Percentiles rank a stretch among this genome's conserved stretches.
Conservation (phyloP, 1,139 yeast genomes). For the Candida neerlandica region DNA sequence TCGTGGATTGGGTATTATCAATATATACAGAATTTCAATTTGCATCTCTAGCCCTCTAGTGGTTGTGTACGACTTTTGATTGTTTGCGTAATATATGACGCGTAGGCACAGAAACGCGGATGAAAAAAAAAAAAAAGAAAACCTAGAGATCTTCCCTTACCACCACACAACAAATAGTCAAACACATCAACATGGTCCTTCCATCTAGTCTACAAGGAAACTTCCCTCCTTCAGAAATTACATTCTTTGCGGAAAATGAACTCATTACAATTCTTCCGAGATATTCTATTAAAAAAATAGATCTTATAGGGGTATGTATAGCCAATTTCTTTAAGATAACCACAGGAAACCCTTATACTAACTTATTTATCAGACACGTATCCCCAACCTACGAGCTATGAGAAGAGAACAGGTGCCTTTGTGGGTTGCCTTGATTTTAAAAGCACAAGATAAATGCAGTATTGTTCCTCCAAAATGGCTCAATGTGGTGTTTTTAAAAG, state of each 20-base stretch:
- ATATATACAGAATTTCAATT: too few species aligned
- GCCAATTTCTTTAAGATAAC: neutral
- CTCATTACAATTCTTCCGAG: constrained; percentile 72
- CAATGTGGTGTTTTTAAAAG: constrained; percentile 54
- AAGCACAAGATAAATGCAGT: constrained; percentile 83
- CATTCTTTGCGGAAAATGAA: constrained; percentile 84
- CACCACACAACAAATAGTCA: neutral
- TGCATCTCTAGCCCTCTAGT: too few species aligned
- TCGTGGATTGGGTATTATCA: too few species aligned
- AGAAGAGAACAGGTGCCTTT: constrained; percentile 73
- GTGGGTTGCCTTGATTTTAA: constrained; percentile 85
- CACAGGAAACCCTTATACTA: constrained; percentile 12
- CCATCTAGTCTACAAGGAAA: constrained; percentile 59
- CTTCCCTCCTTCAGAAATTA: constrained; percentile 76
- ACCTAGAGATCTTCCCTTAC: neutral
- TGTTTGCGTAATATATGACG: too few species aligned
- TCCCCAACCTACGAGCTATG: constrained; percentile 66
- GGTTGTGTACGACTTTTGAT: too few species aligned
- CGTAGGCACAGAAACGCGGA: too few species aligned
- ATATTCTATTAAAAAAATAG: constrained; percentile 64
- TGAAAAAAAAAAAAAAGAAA: neutral
- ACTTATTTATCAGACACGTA: constrained; percentile 32
- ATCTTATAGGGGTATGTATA: constrained; percentile 59
- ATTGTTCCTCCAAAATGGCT: constrained; percentile 91
- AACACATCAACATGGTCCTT: constrained; percentile 53